Evolutionary conservation across 345 rosid species (phyloP).

Genomic region (Brassica napus): DNA sequence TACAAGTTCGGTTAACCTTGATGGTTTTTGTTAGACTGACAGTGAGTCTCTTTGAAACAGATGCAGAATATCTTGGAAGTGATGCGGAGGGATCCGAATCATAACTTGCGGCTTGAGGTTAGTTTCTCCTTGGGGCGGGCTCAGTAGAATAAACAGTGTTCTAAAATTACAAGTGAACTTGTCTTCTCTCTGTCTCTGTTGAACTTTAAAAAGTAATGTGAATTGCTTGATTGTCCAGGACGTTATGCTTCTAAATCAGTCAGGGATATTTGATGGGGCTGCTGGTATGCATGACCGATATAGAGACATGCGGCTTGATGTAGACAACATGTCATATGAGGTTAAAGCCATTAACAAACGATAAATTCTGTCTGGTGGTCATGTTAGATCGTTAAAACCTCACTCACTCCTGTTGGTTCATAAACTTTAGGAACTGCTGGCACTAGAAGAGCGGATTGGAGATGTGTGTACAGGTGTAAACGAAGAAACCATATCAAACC

Average conservation of each 20-base stretch:
- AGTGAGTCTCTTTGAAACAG: conserved; percentile 44
- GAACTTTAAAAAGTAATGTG: not conserved
- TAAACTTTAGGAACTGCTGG: conserved; percentile 67
- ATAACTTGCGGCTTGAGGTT: conserved; percentile 77
- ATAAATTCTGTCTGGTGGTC: not conserved
- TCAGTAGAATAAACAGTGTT: not conserved
- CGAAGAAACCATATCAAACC: conserved; percentile 62
- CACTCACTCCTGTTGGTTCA: not conserved
- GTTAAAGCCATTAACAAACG: conserved; percentile 40
- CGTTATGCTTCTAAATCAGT: conserved; percentile 78
- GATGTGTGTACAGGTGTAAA: conserved; percentile 84
- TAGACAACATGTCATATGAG: conserved; percentile 99
- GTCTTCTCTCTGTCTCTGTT: conserved; percentile 7
- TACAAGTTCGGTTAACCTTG: not conserved
- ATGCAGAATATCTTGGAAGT: conserved; percentile 81
- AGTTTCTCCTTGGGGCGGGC: not conserved
- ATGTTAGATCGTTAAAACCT: not conserved
- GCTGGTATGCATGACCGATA: conserved; percentile 78
- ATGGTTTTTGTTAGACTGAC: conserved; percentile 24
- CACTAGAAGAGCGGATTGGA: conserved; percentile 91
- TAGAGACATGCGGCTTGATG: conserved; percentile 97
- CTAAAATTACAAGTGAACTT: not conserved
- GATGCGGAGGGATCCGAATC: conserved; percentile 66
- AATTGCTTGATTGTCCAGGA: conserved; percentile 51
- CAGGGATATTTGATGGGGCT: conserved; percentile 60